Percentiles rank a stretch among this genome's conserved stretches.
Evolutionary conservation across 2,329 filamentous ascomycete species (phyloP).

Genomic region (Cladosporium colombiae): DNA sequence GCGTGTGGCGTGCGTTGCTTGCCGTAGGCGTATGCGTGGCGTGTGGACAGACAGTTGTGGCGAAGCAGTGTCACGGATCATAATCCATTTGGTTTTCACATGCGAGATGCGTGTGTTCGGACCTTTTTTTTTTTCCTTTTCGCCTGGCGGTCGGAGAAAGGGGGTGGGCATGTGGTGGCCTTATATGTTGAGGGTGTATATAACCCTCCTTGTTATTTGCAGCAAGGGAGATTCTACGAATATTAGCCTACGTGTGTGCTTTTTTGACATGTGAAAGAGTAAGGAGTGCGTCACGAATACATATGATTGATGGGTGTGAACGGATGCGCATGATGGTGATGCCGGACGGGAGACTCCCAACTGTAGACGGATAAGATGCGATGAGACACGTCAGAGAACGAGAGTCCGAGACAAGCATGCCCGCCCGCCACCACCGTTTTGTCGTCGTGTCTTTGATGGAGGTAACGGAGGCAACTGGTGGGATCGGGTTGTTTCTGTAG

Average conservation of each 20-base stretch:
- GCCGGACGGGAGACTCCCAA: not conserved
- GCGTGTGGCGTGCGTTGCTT: not conserved
- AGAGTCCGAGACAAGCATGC: not conserved
- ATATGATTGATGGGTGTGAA: not conserved
- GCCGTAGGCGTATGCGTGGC: no score
- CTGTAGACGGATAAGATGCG: not conserved
- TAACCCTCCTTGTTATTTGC: not conserved
- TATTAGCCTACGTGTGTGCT: not conserved
- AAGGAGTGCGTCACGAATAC: not conserved
- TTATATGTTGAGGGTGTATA: not conserved
- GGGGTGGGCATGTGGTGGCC: not conserved
- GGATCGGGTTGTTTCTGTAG: not conserved
- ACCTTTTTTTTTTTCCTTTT: no score
- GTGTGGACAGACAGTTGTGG: not conserved
- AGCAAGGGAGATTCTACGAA: not conserved
- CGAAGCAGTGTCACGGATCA: not conserved
- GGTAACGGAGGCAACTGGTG: not conserved
- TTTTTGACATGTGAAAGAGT: constrained; percentile 4
- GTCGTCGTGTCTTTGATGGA: not conserved
- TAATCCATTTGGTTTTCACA: not conserved
- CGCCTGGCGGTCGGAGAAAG: not conserved
- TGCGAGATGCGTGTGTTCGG: not conserved
- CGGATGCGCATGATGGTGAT: not conserved
- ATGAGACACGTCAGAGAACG: constrained; percentile 1
- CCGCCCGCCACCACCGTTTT: not conserved